These are phyloP conservation scores for Lactifluus echinatus DNA, from an alignment of 768 basidiomycete genomes.

Conservation along the genomic window DNA sequence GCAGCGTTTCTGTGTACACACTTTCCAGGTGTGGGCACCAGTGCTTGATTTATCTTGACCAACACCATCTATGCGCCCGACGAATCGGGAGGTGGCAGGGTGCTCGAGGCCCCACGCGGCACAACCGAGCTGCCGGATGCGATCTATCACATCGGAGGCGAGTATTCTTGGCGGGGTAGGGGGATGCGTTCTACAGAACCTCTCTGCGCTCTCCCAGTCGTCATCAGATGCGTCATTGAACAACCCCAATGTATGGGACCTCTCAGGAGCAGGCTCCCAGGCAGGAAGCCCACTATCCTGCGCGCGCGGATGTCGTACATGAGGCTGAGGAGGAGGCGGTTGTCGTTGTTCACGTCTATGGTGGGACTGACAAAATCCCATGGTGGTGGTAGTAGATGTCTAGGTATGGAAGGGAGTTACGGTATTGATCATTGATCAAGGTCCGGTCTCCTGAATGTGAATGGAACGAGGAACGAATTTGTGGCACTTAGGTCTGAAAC, in stretches of 20 bases:
- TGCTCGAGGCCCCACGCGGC: conserved; percentile 46
- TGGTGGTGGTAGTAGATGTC: neutral
- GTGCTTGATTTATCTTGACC: conserved; percentile 28
- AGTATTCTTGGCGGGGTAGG: conserved; percentile 38
- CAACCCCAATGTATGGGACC: conserved; percentile 39
- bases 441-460: too few species aligned
- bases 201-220: conserved; percentile 43
- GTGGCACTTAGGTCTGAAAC: too few species aligned
- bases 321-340: neutral
- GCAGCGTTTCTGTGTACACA: conserved; percentile 37
- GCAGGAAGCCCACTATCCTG: conserved; percentile 32
- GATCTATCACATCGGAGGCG: conserved; percentile 44
- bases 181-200: conserved; percentile 39
- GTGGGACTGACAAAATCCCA: neutral
- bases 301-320: neutral
- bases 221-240: conserved; percentile 48
- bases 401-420: neutral
- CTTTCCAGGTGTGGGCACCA: conserved; percentile 29
- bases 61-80: conserved; percentile 31
- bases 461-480: too few species aligned
- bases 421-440: too few species aligned
- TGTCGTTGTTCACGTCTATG: neutral
- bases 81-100: conserved; percentile 36
- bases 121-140: conserved; percentile 39
- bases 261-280: conserved; percentile 55